Conservation (phyloP, 352 stramenopile genomes). For the Globisporangium barbulae region DNA sequence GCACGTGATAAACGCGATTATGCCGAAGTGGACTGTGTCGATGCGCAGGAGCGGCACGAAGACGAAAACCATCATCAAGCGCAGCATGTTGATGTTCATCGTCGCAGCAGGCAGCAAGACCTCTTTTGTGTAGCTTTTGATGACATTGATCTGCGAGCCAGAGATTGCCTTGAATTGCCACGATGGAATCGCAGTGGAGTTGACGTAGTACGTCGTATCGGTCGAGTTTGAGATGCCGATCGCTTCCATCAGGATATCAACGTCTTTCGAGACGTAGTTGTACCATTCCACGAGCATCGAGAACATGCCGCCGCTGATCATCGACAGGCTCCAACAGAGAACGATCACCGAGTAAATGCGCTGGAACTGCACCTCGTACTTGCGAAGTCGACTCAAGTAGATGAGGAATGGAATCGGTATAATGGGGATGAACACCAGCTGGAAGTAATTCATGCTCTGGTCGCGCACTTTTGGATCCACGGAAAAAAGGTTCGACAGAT, state of each 20-base stretch:
- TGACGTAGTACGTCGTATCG: slow-evolving; percentile 51
- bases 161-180: slow-evolving; percentile 61
- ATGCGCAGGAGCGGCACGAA: slow-evolving; percentile 72
- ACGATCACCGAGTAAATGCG: slow-evolving; percentile 66
- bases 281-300: slow-evolving; percentile 84
- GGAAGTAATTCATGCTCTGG: slow-evolving; percentile 57
- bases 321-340: slow-evolving; percentile 69
- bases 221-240: slow-evolving; percentile 37
- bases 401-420: slow-evolving; percentile 64
- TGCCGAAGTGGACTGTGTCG: slow-evolving; percentile 64
- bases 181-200: slow-evolving; percentile 34
- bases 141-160: slow-evolving; percentile 51
- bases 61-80: slow-evolving; percentile 73
- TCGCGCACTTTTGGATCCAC: slow-evolving; percentile 45
- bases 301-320: slow-evolving; percentile 75
- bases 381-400: slow-evolving; percentile 53
- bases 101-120: slow-evolving; percentile 62
- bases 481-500: slow-evolving; percentile 66
- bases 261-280: slow-evolving; percentile 67
- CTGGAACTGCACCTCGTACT: slow-evolving; percentile 73
- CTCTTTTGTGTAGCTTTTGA: slow-evolving; percentile 61
- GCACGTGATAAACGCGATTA: slow-evolving; percentile 53
- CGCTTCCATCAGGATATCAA: slow-evolving; percentile 60
- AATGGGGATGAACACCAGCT: slow-evolving; percentile 67
- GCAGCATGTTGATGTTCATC: slow-evolving; percentile 82